A percentile compares a stretch with the other conserved stretches of the same genome.
These are phyloP conservation scores for Arabis hirsuta DNA, from an alignment of 345 rosid species.

Conservation along the genomic window DNA sequence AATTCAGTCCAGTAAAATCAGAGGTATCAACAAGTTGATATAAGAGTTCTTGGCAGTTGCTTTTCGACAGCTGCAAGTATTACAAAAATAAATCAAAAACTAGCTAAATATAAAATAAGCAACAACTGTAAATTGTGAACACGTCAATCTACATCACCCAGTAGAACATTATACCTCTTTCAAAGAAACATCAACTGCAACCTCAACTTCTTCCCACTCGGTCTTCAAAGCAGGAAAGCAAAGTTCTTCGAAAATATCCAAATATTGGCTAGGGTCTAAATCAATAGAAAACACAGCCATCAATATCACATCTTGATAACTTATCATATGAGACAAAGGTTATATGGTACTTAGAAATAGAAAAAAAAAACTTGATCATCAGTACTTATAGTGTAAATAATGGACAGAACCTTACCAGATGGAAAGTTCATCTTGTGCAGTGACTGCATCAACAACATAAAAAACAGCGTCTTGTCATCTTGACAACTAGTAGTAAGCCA, in stretches of 20 bases:
- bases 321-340: slow-evolving; percentile 14
- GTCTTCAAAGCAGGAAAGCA: slow-evolving; percentile 72
- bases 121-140: slow-evolving; percentile 15
- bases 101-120: slow-evolving; percentile 1
- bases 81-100: slow-evolving; percentile 26
- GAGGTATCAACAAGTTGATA: slow-evolving; percentile 55
- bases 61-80: slow-evolving; percentile 54
- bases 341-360: neutral
- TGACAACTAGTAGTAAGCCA: slow-evolving; percentile 62
- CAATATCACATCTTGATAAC: slow-evolving; percentile 17
- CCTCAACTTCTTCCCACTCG: slow-evolving; percentile 64
- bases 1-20: slow-evolving; percentile 55
- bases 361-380: slow-evolving; percentile 21
- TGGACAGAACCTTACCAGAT: slow-evolving; percentile 39
- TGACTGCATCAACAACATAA: slow-evolving; percentile 76
- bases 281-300: slow-evolving; percentile 38
- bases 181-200: slow-evolving; percentile 46
- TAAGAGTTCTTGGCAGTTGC: slow-evolving; percentile 65
- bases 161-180: slow-evolving; percentile 56
- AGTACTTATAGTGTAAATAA: slow-evolving; percentile 17
- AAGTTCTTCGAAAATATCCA: slow-evolving; percentile 63
- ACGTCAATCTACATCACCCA: slow-evolving; percentile 28
- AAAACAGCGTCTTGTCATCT: slow-evolving; percentile 64
- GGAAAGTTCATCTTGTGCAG: slow-evolving; percentile 41
- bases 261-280: slow-evolving; percentile 52